Base-by-base conservation (phyloP, 495 filamentous ascomycete species). In the Cercophora sp. region DNA sequence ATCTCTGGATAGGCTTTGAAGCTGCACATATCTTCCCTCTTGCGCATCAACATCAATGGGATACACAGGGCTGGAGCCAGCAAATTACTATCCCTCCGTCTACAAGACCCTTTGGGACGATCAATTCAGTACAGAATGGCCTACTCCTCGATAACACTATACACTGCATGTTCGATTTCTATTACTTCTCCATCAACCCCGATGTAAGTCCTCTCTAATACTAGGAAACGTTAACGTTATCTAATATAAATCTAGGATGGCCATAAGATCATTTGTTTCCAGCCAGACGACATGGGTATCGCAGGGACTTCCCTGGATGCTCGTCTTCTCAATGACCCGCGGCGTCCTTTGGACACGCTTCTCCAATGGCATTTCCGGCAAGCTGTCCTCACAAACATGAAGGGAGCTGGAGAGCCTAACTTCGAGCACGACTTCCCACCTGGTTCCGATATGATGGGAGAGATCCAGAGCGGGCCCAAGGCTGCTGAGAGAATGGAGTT, bases 221-320 rank as follows among this genome's bases (percentile, higher is more conserved):
- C 40, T 44, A 46, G 65, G 62, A 64, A 71, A 41, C 8, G n/a
- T 41, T 41, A 41, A 41, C 37, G 37, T 41, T 41, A 41, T 41
- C 37, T 48, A 54, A 57, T 51, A 66, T 71, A 41, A n/a, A n/a
- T n/a, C n/a, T n/a, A n/a, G n/a, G n/a, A n/a, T n/a, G n/a, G n/a
- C n/a, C n/a, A n/a, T n/a, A 70, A 67, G 57, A 63, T 72, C 54
- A 47, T 67, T n/a, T 60, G 27, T 48, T 73, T 73, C 57, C 24
- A n/a, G 10, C 35, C 8, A 22, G 56, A 65, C 57, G 18, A 13
- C 15, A 20, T 63, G 5, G 55, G 51, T 29, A 56, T 70, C 46
- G 62, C 59, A 49, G 67, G 41, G 41, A 27, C 41, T 25, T 45
- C 13, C 41, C 41, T 45, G 11, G 41, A 45, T 45, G 24, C 19